Evolutionary conservation across 2,329 filamentous ascomycete species (phyloP), one percentile per base, ranked within the genome.

Genomic region (Alternaria atra): DNA sequence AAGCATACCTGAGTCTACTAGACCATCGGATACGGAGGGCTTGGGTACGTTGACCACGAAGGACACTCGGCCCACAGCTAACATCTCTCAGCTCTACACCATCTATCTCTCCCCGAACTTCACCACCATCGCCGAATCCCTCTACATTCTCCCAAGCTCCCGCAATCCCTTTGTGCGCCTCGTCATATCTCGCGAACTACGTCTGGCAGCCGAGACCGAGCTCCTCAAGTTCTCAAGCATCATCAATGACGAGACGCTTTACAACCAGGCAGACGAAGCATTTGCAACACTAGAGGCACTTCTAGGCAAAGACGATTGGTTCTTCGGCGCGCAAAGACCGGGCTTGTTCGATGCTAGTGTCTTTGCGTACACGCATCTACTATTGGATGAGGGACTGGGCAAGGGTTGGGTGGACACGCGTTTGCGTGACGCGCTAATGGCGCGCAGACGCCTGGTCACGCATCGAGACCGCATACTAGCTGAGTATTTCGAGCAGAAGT

Each of bases 311-410:
- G 78, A 87, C 37, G 71, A 80, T 17, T 90, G 88, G 83, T 91
- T 91, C 76, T 90, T 90, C 71, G 84, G 81, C 5, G 74, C 77
- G 58, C 52, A 77, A 30, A 75, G 78, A 15, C 92, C 94, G 0
- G 88, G 89, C 0, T 74, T 94, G 25, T 94, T 98, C 69, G 95
- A 99, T 79, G 94, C 94, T 6, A 89, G 88, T 55, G 87, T 98
- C 2, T 98, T 97, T 80, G 89, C 93, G 4, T 99, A 97, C 78
- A 94, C 92, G 0, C 88, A 96, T 77, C 82, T 97, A 52, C 82
- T 98, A 53, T 80, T 97, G 52, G 88, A 91, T 61, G 84, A 88
- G 34, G 72, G 71, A 2, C 72, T 93, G 65, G 82, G 80, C 1
- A 73, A 74, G 15, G 75, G 73, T 9, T 94, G 91, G 91, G 82